A percentile compares a stretch with the other conserved stretches of the same genome.
Conservation (phyloP, 2,329 filamentous ascomycete species). For the Colletotrichum godetiae region DNA sequence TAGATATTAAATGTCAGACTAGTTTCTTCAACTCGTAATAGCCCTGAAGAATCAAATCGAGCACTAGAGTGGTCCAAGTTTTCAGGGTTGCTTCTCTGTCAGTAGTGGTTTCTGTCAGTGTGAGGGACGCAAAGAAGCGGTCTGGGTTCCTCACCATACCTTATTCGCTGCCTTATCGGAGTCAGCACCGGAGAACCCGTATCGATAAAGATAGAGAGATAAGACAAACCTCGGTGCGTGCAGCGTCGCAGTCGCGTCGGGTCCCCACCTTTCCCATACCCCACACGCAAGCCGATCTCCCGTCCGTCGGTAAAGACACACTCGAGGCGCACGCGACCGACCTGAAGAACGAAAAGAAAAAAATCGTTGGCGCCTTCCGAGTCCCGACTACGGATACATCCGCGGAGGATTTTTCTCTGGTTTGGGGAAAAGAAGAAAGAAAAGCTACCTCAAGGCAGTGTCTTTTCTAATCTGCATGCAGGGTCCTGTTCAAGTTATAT, state of each 20-base stretch:
- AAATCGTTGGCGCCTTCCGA: background rate
- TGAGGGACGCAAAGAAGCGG: background rate
- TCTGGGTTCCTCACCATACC: background rate
- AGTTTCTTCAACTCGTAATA: background rate
- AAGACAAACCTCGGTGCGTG: background rate
- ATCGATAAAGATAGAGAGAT: background rate
- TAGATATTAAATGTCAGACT: background rate
- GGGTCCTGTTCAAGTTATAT: background rate
- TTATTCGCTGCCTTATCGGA: background rate
- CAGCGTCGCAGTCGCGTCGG: background rate
- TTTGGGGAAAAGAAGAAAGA: background rate
- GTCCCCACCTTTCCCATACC: background rate
- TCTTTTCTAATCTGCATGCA: background rate
- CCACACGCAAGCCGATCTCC: conserved; percentile 11
- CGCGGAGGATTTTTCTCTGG: background rate
- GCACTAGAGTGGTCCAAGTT: background rate
- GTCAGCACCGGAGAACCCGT: background rate
- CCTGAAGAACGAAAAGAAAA: background rate
- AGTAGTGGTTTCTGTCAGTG: background rate
- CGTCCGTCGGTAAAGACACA: conserved; percentile 5
- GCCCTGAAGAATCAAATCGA: too few relatives aligned
- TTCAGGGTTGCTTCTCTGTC: background rate
- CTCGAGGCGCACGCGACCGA: conserved; percentile 29
- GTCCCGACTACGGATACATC: background rate
- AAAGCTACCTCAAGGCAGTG: background rate